phyloP scores from a whole-genome alignment of 1,139 yeast genomes.

The Taphrina communis region DNA sequence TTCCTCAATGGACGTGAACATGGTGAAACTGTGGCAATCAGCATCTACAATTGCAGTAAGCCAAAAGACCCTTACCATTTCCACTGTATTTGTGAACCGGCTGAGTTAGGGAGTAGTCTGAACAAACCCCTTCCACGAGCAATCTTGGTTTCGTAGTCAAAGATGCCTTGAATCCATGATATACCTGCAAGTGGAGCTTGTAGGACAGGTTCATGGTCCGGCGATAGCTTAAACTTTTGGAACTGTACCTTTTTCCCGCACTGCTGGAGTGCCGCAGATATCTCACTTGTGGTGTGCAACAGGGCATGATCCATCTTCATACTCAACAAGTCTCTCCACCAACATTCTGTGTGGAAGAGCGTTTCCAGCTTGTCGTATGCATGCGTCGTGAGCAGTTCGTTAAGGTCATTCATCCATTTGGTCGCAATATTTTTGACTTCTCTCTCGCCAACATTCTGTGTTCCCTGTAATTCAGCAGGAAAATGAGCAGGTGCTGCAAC shows the following conservation, averaged over 20 bases:
- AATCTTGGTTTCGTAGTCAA: slow-evolving; percentile 51
- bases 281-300: slow-evolving; percentile 26
- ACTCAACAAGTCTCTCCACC: slow-evolving; percentile 23
- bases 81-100: slow-evolving; percentile 23
- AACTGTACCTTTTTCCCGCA: slow-evolving; percentile 18
- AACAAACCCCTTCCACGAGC: slow-evolving; percentile 54
- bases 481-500: slow-evolving; percentile 14
- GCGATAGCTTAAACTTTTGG: slow-evolving; percentile 11
- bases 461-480: slow-evolving; percentile 2
- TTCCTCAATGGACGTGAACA: slow-evolving; percentile 54
- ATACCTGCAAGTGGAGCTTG: slow-evolving; percentile 17
- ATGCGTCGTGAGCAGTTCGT: slow-evolving; percentile 5
- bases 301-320: slow-evolving; percentile 28
- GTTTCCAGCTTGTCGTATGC: slow-evolving; percentile 10
- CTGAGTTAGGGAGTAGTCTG: slow-evolving; percentile 44
- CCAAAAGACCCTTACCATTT: slow-evolving; percentile 1
- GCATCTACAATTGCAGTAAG: not conserved
- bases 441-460: slow-evolving; percentile 18
- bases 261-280: not conserved
- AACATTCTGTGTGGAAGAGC: slow-evolving; percentile 16
- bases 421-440: slow-evolving; percentile 24
- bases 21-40: slow-evolving; percentile 47
- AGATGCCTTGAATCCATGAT: slow-evolving; percentile 52
- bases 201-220: slow-evolving; percentile 20
- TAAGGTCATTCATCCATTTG: slow-evolving; percentile 15